Percentiles rank a stretch among this genome's conserved stretches.
Evolutionary conservation across 176 grass and related monocot species (phyloP).

Genomic region (Musa beccarii): DNA sequence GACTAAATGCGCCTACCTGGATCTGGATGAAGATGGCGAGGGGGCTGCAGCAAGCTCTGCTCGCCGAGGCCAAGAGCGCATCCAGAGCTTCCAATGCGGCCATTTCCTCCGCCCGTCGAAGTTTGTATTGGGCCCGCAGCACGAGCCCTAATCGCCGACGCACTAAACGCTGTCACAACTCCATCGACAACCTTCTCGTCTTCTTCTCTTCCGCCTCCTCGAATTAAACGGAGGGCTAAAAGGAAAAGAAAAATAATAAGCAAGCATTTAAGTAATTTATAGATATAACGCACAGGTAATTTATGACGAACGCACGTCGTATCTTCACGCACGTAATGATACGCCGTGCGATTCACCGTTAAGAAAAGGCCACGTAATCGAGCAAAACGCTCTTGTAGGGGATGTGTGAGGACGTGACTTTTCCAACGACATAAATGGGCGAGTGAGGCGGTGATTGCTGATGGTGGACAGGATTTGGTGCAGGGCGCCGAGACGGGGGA

Average conservation of each 20-base stretch:
- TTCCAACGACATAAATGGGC: too few relatives aligned
- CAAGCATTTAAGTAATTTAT: too few relatives aligned
- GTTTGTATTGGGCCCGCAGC: not conserved
- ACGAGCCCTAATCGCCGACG: not conserved
- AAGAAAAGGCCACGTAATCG: too few relatives aligned
- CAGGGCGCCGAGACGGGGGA: not conserved
- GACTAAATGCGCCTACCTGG: constrained; percentile 51
- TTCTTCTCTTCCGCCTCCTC: not conserved
- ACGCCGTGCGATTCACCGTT: too few relatives aligned
- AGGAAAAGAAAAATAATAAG: not conserved
- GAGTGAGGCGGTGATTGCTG: too few relatives aligned
- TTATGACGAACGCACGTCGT: too few relatives aligned
- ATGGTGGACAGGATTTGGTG: not conserved
- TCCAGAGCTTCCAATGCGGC: constrained; percentile 57
- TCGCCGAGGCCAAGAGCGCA: constrained; percentile 43
- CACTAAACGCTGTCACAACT: not conserved
- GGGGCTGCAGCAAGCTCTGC: constrained; percentile 60
- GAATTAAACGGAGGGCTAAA: not conserved
- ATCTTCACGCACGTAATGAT: too few relatives aligned
- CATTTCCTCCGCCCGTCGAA: constrained; percentile 38
- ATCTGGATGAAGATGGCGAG: constrained; percentile 85
- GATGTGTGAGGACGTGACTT: too few relatives aligned
- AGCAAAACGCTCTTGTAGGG: too few relatives aligned
- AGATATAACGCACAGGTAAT: too few relatives aligned
- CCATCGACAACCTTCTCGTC: not conserved